Base-by-base conservation (phyloP, 2,329 filamentous ascomycete species). In the Botrytis deweyae region DNA sequence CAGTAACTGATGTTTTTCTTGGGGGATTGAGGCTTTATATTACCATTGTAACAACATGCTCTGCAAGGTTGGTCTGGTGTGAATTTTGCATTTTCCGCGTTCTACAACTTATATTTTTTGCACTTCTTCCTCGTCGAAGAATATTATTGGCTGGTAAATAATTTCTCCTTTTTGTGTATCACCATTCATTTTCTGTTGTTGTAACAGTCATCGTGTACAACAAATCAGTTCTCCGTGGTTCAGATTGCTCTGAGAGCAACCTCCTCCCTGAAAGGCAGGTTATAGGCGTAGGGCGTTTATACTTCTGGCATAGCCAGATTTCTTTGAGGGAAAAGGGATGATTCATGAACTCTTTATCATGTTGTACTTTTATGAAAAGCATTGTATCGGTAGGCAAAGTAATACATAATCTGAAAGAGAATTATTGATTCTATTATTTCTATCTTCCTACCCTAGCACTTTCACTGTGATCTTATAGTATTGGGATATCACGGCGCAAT, bases 1-100 rank as follows among this genome's bases (percentile, higher is more conserved):
- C 76, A 78, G 73, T 80, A 63, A 73, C 49, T 61, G 10, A 42
- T 44, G 22, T 40, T 62, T 55, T 20, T 16, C 33, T n/a, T 49
- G 4, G 52, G 25, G 33, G 12, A 10, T 59, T 2, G 52, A 61
- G 52, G 38, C 20, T 42, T 66, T 38, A 25, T 38, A 58, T 69
- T 58, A 44, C 29, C 10, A 69, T 52, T 58, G n/a, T 58, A 58
- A 58, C 38, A 69, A 29, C 29, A 69, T 58, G 66, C 66, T 52
- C 66, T 58, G 36, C 66, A 42, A 69, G 66, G 66, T 69, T n/a
- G 55, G 66, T 69, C 38, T 42, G 55, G 66, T 52, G 25, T 69
- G 33, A 67, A 69, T 33, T 58, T 68, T 68, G 36, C n/a, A 20
- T 16, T 58, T 69, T 69, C 33, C 22, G n/a, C 36, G 55, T 69